Conservation (phyloP, 2,329 filamentous ascomycete species). For the Plenodomus biglobosus region DNA sequence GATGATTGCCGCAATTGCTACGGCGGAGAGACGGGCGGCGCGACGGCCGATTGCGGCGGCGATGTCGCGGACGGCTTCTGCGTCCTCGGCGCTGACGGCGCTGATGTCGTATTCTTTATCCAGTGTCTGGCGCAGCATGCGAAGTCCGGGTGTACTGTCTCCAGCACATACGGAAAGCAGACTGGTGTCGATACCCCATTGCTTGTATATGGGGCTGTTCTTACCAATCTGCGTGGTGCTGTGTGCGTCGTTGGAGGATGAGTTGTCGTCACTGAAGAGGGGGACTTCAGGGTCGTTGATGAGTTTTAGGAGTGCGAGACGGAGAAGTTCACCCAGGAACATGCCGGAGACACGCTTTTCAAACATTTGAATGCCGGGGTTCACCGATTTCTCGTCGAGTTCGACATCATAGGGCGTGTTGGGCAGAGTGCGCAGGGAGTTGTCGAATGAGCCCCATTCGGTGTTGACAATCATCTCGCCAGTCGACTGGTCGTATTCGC, state of each 20-base stretch:
- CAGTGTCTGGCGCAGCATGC: constrained; percentile 73
- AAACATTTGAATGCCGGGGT: constrained; percentile 97
- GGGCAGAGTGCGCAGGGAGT: constrained; percentile 83
- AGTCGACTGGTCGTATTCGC: constrained; percentile 74
- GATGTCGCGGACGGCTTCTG: constrained; percentile 81
- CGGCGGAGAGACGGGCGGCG: constrained; percentile 82
- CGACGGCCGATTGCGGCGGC: constrained; percentile 83
- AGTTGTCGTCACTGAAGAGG: constrained; percentile 76
- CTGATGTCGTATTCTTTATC: constrained; percentile 75
- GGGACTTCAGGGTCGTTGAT: constrained; percentile 66
- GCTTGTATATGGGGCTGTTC: constrained; percentile 66
- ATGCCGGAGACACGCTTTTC: constrained; percentile 98
- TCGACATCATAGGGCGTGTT: constrained; percentile 79
- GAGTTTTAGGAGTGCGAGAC: constrained; percentile 72
- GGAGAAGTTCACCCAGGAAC: constrained; percentile 94
- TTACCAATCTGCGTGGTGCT: constrained; percentile 64
- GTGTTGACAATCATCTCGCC: constrained; percentile 98
- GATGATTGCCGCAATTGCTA: constrained; percentile 82
- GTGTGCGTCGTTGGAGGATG: constrained; percentile 65
- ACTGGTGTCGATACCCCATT: constrained; percentile 89
- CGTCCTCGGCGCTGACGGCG: constrained; percentile 78
- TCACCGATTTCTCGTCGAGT: constrained; percentile 78
- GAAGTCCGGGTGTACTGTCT: constrained; percentile 72
- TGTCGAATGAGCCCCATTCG: constrained; percentile 98
- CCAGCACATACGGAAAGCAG: constrained; percentile 85